phyloP scores from a whole-genome alignment of 257 asterid species.

The Henckelia pumila region DNA sequence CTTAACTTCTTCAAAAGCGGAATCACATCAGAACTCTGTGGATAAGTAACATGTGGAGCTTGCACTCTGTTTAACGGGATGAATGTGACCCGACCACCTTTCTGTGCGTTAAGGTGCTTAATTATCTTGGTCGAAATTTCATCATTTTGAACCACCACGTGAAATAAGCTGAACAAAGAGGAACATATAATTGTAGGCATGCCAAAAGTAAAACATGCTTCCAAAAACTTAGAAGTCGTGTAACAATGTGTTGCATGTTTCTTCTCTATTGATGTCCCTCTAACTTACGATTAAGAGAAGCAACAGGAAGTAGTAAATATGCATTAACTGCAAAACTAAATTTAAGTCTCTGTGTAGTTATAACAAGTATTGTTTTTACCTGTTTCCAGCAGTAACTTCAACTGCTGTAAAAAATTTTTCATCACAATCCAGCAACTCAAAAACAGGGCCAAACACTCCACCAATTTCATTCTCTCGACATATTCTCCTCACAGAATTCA shows the following conservation, averaged over 20 bases:
- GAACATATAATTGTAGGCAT: conserved; percentile 16
- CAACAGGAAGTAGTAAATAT: background rate
- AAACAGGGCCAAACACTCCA: conserved; percentile 87
- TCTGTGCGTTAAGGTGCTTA: conserved; percentile 86
- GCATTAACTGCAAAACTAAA: background rate
- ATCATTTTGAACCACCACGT: conserved; percentile 91
- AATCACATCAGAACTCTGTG: conserved; percentile 80
- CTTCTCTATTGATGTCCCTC: conserved; percentile 13
- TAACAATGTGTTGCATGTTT: background rate
- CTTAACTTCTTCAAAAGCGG: conserved; percentile 78
- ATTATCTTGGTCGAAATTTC: conserved; percentile 85
- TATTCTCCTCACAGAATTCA: conserved; percentile 78
- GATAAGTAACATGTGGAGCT: conserved; percentile 74
- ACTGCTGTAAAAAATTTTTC: conserved; percentile 94
- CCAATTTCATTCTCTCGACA: conserved; percentile 46
- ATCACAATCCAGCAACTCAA: conserved; percentile 92
- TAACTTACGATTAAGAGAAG: conserved; percentile 8
- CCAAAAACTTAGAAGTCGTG: conserved; percentile 5
- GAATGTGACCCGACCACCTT: conserved; percentile 97
- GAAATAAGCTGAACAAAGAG: conserved; percentile 67
- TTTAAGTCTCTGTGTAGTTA: conserved; percentile 16
- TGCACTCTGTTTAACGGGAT: conserved; percentile 95
- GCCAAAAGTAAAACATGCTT: conserved; percentile 19
- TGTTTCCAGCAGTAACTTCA: conserved; percentile 99
- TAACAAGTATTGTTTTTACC: conserved; percentile 39